Evolutionary conservation across 371 early-diverging fungal species (phyloP).

Genomic region (Saksenaea vasiformis): DNA sequence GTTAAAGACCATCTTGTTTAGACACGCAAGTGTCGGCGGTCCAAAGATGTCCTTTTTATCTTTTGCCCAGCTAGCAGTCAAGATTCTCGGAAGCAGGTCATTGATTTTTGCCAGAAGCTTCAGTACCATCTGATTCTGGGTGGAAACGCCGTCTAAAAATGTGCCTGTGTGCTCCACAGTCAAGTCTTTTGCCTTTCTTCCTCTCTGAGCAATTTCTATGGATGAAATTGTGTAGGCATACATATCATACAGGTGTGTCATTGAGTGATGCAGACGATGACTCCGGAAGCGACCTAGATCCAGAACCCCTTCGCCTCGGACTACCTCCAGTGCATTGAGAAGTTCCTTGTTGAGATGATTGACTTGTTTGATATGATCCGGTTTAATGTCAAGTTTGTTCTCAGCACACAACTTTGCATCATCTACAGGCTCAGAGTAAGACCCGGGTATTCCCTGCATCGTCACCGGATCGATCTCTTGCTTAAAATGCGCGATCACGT

Average conservation of each 20-base stretch:
- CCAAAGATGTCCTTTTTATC: conserved; percentile 10
- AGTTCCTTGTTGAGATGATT: conserved; percentile 32
- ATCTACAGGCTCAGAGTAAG: conserved; percentile 10
- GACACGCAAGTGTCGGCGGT: neutral
- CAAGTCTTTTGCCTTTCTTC: conserved; percentile 40
- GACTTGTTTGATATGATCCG: conserved; percentile 15
- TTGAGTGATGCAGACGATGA: conserved; percentile 13
- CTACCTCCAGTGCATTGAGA: conserved; percentile 20
- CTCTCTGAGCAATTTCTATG: conserved; percentile 70
- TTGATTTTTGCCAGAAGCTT: conserved; percentile 63
- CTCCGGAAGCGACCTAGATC: neutral
- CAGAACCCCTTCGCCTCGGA: neutral
- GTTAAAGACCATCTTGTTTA: neutral
- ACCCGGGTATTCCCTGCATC: conserved; percentile 20
- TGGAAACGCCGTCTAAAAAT: conserved; percentile 62
- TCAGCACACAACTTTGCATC: conserved; percentile 15
- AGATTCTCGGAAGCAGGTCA: conserved; percentile 29
- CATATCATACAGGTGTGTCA: conserved; percentile 34
- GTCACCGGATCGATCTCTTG: conserved; percentile 5
- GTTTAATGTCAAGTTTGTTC: conserved; percentile 2
- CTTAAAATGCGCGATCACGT: conserved; percentile 10
- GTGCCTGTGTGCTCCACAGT: conserved; percentile 52
- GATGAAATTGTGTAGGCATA: conserved; percentile 67
- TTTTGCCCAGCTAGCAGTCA: conserved; percentile 32
- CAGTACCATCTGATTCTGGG: conserved; percentile 58